A percentile compares a stretch with the other conserved stretches of the same genome.
These are phyloP conservation scores for Sapria himalayana DNA, from an alignment of 345 rosid species.

Conservation along the genomic window DNA sequence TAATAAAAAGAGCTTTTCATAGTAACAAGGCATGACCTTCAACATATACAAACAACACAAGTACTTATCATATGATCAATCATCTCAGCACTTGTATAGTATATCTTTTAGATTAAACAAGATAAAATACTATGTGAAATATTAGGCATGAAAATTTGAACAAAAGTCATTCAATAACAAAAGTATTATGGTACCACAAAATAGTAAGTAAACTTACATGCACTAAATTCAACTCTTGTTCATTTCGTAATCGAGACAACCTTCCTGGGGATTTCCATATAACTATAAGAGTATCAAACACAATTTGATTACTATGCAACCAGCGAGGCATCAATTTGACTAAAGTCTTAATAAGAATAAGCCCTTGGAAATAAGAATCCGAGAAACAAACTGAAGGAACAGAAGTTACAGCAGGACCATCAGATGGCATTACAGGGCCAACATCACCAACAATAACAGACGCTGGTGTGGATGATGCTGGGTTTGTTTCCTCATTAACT, in stretches of 20 bases:
- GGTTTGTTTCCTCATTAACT: conserved; percentile 27
- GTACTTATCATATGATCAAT: too few species aligned
- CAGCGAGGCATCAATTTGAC: conserved; percentile 77
- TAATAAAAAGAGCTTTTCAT: too few species aligned
- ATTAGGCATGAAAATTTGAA: too few species aligned
- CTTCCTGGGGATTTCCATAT: conserved; percentile 92
- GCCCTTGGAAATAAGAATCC: conserved; percentile 89
- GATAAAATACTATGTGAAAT: too few species aligned
- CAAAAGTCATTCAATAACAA: too few species aligned
- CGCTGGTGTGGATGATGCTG: conserved; percentile 40
- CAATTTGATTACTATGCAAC: conserved; percentile 68
- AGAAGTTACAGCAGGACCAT: conserved; percentile 19
- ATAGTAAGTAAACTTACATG: conserved; percentile 62
- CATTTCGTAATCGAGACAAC: conserved; percentile 70
- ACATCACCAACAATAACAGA: conserved; percentile 44
- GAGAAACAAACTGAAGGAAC: too few species aligned
- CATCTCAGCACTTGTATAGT: too few species aligned
- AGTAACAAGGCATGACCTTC: too few species aligned
- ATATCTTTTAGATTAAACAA: too few species aligned
- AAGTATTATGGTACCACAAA: too few species aligned
- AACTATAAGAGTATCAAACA: conserved; percentile 69
- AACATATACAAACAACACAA: too few species aligned
- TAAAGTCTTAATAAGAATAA: conserved; percentile 71
- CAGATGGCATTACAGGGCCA: conserved; percentile 24
- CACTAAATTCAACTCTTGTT: conserved; percentile 82